A percentile compares a stretch with the other conserved stretches of the same genome.
These are phyloP conservation scores for Alisma plantagoaquatica DNA, from an alignment of 106 monocot species.

Conservation along the genomic window DNA sequence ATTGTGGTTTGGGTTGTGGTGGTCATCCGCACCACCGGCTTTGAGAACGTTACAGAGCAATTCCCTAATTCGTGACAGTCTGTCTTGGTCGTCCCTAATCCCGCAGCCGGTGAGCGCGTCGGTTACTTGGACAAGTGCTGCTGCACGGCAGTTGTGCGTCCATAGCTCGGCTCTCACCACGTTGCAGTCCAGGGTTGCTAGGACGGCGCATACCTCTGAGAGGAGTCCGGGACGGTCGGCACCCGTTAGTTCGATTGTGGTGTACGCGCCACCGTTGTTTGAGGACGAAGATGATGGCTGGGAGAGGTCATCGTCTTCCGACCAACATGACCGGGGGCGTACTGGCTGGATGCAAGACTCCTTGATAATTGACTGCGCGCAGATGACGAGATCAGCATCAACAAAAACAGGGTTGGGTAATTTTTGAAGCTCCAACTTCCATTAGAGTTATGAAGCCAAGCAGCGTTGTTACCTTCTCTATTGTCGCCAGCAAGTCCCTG, in stretches of 20 bases:
- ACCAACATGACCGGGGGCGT: too few species aligned
- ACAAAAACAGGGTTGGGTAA: too few species aligned
- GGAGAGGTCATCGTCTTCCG: neutral
- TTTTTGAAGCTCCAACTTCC: too few species aligned
- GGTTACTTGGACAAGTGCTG: constrained; percentile 38
- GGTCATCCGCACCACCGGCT: constrained; percentile 1
- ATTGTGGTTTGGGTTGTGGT: neutral
- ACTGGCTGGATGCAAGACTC: too few species aligned
- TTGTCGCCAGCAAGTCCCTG: constrained; percentile 14
- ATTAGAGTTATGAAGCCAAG: neutral
- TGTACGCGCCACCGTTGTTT: constrained; percentile 10
- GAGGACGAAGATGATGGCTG: constrained; percentile 15
- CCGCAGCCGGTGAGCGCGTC: constrained; percentile 21
- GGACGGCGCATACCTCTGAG: constrained; percentile 45
- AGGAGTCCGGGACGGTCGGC: constrained; percentile 48
- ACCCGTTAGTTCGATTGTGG: constrained; percentile 43
- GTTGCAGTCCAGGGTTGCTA: constrained; percentile 20
- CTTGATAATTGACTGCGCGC: too few species aligned
- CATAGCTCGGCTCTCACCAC: too few species aligned
- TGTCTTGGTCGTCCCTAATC: constrained; percentile 20
- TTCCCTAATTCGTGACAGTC: constrained; percentile 21
- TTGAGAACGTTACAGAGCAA: constrained; percentile 39
- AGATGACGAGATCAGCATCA: too few species aligned
- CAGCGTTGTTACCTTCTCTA: constrained; percentile 14
- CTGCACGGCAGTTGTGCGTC: constrained; percentile 43